phyloP scores from a whole-genome alignment of 805 yeast genomes.

The Myxozyma geophila region DNA sequence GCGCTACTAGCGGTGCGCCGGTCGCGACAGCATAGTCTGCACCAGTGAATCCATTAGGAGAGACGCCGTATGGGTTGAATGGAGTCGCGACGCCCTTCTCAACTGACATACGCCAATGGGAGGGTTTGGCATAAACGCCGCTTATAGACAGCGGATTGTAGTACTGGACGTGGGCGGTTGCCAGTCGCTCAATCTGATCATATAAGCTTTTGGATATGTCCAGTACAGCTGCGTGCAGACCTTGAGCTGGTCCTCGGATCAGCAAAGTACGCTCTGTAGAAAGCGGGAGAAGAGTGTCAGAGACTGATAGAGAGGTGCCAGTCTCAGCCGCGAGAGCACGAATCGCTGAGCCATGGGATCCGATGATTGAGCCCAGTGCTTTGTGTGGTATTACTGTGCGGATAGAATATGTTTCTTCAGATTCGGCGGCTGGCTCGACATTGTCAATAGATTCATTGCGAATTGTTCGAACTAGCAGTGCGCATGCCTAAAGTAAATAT shows the following conservation, averaged over 20 bases:
- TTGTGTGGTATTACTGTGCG: conserved; percentile 28
- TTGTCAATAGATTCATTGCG: not conserved
- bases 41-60: conserved; percentile 28
- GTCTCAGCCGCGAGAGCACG: conserved; percentile 11
- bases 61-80: conserved; percentile 31
- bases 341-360: conserved; percentile 10
- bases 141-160: conserved; percentile 26
- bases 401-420: conserved; percentile 10
- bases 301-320: conserved; percentile 19
- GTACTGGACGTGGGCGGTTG: conserved; percentile 17
- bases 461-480: conserved; percentile 7
- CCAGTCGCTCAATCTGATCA: conserved; percentile 19
- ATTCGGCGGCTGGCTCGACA: not conserved
- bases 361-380: conserved; percentile 26
- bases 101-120: conserved; percentile 20
- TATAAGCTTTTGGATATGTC: conserved; percentile 9
- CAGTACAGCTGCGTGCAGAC: conserved; percentile 9
- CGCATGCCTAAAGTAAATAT: not conserved
- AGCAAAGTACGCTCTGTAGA: conserved; percentile 32
- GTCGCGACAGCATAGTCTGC: conserved; percentile 27
- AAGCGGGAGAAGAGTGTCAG: conserved; percentile 31
- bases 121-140: conserved; percentile 26
- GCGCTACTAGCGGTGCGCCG: conserved; percentile 8
- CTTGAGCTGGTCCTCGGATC: conserved; percentile 13
- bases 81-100: conserved; percentile 32